Evolutionary conservation across 306 rosid genomes (phyloP).

Genomic region (Dalbergia cochinchinensis): DNA sequence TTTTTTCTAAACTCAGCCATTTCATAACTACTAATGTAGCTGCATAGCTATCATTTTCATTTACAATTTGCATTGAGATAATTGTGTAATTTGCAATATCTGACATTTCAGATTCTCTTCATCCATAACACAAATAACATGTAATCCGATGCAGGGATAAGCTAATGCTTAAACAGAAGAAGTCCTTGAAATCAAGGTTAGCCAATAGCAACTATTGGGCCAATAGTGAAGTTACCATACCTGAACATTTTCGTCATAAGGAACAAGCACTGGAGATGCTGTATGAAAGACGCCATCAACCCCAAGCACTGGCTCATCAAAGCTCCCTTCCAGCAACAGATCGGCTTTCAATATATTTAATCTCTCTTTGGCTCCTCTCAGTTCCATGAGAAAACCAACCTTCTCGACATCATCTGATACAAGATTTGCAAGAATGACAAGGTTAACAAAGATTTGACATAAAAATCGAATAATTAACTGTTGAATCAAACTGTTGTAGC

Average conservation of each 20-base stretch:
- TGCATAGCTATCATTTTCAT: background rate
- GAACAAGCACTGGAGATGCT: slow-evolving; percentile 80
- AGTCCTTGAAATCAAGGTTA: background rate
- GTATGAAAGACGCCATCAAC: slow-evolving; percentile 90
- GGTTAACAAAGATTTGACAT: background rate
- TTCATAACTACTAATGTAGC: slow-evolving; percentile 3
- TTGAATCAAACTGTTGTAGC: too few relatives aligned
- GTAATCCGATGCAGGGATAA: background rate
- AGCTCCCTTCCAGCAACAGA: slow-evolving; percentile 72
- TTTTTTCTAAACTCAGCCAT: background rate
- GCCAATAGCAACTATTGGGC: background rate
- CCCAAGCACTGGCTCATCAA: slow-evolving; percentile 71
- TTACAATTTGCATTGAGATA: background rate
- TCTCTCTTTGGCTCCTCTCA: slow-evolving; percentile 75
- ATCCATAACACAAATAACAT: background rate
- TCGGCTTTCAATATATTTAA: slow-evolving; percentile 72
- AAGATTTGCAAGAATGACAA: background rate
- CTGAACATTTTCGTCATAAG: slow-evolving; percentile 66
- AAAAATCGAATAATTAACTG: background rate
- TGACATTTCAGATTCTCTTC: too few relatives aligned
- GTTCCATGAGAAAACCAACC: slow-evolving; percentile 68
- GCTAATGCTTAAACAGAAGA: background rate
- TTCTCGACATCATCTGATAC: slow-evolving; percentile 57
- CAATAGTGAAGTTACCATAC: slow-evolving; percentile 33
- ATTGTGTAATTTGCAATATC: background rate